Conservation (phyloP, 2,329 filamentous ascomycete species). For the Emmonsiellopsis sp. region DNA sequence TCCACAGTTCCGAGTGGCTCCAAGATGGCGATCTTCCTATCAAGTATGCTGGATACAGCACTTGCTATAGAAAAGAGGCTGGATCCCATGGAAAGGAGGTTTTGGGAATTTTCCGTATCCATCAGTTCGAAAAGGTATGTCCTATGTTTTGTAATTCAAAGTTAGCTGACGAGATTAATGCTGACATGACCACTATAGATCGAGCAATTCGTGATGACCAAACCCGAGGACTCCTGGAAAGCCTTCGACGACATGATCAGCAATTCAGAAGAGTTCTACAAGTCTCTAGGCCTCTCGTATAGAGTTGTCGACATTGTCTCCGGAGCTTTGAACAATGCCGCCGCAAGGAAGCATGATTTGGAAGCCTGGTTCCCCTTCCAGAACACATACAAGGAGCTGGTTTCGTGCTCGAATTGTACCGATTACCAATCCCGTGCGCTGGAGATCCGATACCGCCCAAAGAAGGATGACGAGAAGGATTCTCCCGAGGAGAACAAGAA, state of each 20-base stretch:
- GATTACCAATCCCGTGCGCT: conserved; percentile 93
- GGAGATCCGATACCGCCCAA: conserved; percentile 83
- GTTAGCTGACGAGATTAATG: not conserved
- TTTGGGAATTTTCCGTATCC: conserved; percentile 96
- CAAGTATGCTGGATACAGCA: conserved; percentile 86
- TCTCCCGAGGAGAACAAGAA: conserved; percentile 58
- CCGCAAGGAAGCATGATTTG: conserved; percentile 87
- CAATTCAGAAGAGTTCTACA: conserved; percentile 88
- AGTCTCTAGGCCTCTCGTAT: conserved; percentile 80
- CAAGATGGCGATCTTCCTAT: conserved; percentile 75
- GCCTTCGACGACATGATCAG: conserved; percentile 88
- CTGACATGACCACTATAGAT: conserved; percentile 36
- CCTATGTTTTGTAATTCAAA: not conserved
- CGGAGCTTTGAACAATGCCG: conserved; percentile 85
- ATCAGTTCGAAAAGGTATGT: conserved; percentile 85
- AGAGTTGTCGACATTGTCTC: conserved; percentile 90
- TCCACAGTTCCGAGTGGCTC: conserved; percentile 92
- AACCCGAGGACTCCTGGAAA: conserved; percentile 86
- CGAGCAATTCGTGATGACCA: conserved; percentile 70
- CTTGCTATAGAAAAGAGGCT: conserved; percentile 92
- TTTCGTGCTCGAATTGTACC: conserved; percentile 95
- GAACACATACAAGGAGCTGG: conserved; percentile 95
- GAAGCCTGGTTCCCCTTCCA: conserved; percentile 97
- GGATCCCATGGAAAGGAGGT: conserved; percentile 86
- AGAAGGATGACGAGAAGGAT: conserved; percentile 49